Conservation (phyloP, 306 rosid species). For the Erythrophleum fordii region DNA sequence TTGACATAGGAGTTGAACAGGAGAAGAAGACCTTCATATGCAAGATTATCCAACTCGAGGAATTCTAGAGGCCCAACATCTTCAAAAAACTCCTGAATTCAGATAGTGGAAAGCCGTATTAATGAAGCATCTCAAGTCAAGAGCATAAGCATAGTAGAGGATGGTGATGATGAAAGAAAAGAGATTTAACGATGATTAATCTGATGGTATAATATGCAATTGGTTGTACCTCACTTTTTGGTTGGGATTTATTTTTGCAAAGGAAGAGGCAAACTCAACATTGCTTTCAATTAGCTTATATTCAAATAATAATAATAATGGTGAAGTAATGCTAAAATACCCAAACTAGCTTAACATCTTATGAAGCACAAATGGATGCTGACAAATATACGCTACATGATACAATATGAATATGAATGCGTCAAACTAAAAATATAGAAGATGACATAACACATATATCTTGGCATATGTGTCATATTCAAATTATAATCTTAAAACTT, state of each 20-base stretch:
- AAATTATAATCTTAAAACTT: no score
- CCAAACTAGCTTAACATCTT: no score
- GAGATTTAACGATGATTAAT: not conserved
- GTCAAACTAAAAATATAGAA: not conserved
- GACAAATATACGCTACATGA: not conserved
- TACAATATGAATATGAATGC: no score
- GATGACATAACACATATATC: not conserved
- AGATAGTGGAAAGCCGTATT: not conserved
- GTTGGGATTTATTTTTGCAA: not conserved
- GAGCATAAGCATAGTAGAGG: not conserved
- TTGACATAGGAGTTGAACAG: constrained; percentile 70
- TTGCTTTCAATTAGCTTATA: not conserved
- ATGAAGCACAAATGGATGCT: no score
- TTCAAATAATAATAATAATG: no score
- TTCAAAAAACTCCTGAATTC: constrained; percentile 74
- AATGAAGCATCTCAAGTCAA: not conserved
- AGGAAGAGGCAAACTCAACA: not conserved
- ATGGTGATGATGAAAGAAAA: constrained; percentile 14
- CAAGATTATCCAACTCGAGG: constrained; percentile 68
- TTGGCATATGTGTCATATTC: not conserved
- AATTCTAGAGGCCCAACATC: constrained; percentile 76
- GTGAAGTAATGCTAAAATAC: no score
- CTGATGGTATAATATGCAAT: constrained; percentile 1
- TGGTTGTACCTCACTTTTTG: not conserved
- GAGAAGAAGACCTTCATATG: constrained; percentile 76